Base-by-base conservation (phyloP, 768 basidiomycete genomes). In the Clitopilus passeckerianus region DNA sequence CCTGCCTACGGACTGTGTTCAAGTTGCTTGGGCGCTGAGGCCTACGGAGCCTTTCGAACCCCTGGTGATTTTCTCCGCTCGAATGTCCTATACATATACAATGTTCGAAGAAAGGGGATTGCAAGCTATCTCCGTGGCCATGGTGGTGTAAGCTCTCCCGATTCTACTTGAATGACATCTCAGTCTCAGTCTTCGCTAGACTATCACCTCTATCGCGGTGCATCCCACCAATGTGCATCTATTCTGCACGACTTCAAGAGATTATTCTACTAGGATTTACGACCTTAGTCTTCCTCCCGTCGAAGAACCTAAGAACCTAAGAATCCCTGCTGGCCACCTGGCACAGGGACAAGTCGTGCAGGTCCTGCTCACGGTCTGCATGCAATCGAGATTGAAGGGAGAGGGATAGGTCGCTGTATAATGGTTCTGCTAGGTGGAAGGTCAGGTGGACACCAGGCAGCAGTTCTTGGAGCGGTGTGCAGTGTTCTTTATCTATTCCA, bases 341-440 rank as follows among this genome's bases (percentile, higher is more conserved):
- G 72, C 33, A 73, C 60, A 8, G 59, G 64, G 10, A 80, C 79
- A 2, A 87, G 85, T 65, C 73, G 75, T 8, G 87, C 84, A 9
- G 87, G 90, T 20, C 81, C 87, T 30, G 81, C 91, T 0, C 86
- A 89, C 67, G 91, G 90, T 1, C 67, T 89, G 23, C 84, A 85
- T 35, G 75, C 83, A 63, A 74, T 75, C 15, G 85, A 86, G 61
- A 64, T 70, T 0, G 88, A 90, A 71, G 89, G 89, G 0, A 74
- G 71, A 58, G 89, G 89, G 8, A 69, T 75, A 14, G 87, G 87
- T 9, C 77, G 83, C 18, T 91, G 90, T 64, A 77, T 87, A 6
- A 73, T 79, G 10, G 78, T 92, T 15, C 73, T 92, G 15, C 80
- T 83, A 61, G 90, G 90, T 4, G 86, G 87, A 3, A 78, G 84